Evolutionary conservation across 495 filamentous ascomycete species (phyloP), one percentile per base, ranked within the genome.

Genomic region (Penicillium cosmopolitanum): DNA sequence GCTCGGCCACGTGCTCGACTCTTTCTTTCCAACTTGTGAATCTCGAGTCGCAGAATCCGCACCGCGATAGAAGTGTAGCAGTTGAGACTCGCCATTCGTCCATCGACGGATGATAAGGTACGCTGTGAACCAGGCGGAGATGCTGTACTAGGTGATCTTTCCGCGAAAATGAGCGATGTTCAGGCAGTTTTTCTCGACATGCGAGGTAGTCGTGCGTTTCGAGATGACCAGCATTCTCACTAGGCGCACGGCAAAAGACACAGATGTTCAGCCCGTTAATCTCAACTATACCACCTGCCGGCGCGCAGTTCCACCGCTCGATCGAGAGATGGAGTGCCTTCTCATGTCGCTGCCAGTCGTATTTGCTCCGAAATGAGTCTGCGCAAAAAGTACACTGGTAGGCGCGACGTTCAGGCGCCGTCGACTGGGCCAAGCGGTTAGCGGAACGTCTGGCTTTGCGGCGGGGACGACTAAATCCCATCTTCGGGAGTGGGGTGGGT

Each of bases 81-180:
- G 78, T 81, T 5, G 79, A 75, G 18, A 79, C 72, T 68, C 86
- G 88, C 89, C 89, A 92, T 35, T 74, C 73, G 10, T 91, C 85
- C 88, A 91, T 91, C 4, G 77, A 68, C n/a, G 72, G 61, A 21
- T 78, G 73, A 62, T 89, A 86, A 58, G 83, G 84, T 57, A 82
- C 83, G 43, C 80, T 71, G 68, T 92, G 89, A 23, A 90, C 83
- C 5, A 92, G 78, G 50, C 85, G 81, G n/a, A 93, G 73, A 61
- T 93, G 89, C 63, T 93, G 89, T 18, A 85, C 77, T 4, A 93
- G 78, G 66, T 93, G 89, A 64, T 93, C 89, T 73, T 92, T 93
- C 21, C 89, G 82, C 59, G 89, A 90, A 66, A 91, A 93, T 2
- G 87, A 87, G 5, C 89, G 82, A 53, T 87, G 82, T 50, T 82